These are phyloP conservation scores for Phytopythium boreale DNA, from an alignment of 352 stramenopile species.

Conservation along the genomic window DNA sequence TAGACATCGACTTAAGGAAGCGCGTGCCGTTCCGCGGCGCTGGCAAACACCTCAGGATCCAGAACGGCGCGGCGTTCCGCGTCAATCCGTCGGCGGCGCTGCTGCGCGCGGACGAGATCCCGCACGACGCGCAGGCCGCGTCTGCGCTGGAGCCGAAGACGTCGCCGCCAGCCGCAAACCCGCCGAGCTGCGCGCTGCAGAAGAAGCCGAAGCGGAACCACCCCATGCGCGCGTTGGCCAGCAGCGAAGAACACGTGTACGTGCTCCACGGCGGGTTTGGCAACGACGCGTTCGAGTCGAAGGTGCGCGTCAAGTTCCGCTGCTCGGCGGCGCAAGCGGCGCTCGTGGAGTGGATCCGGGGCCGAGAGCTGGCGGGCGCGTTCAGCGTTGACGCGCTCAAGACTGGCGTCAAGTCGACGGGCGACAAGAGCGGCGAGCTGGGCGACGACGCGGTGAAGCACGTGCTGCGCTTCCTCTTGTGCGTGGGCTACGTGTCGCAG, in stretches of 20 bases:
- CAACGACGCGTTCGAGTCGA: constrained; percentile 19
- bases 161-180: neutral
- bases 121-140: constrained; percentile 1
- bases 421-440: neutral
- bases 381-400: constrained; percentile 30
- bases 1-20: neutral
- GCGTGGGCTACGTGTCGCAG: constrained; percentile 13
- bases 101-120: constrained; percentile 34
- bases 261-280: constrained; percentile 33
- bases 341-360: constrained; percentile 58
- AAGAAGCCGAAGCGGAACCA: constrained; percentile 35
- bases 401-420: neutral
- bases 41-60: constrained; percentile 29
- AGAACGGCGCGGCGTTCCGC: constrained; percentile 32
- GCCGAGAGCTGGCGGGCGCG: constrained; percentile 16
- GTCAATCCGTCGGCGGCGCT: constrained; percentile 49
- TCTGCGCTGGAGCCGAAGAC: neutral
- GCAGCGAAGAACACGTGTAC: constrained; percentile 23
- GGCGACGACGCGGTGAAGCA: constrained; percentile 29
- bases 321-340: constrained; percentile 41
- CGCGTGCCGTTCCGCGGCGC: neutral
- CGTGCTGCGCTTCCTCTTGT: constrained; percentile 53
- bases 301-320: constrained; percentile 46
- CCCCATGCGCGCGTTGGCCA: neutral
- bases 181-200: constrained; percentile 28